Evolutionary conservation across 345 rosid genomes (phyloP), one percentile per base, ranked within the genome.

Genomic region (Salix udensis): DNA sequence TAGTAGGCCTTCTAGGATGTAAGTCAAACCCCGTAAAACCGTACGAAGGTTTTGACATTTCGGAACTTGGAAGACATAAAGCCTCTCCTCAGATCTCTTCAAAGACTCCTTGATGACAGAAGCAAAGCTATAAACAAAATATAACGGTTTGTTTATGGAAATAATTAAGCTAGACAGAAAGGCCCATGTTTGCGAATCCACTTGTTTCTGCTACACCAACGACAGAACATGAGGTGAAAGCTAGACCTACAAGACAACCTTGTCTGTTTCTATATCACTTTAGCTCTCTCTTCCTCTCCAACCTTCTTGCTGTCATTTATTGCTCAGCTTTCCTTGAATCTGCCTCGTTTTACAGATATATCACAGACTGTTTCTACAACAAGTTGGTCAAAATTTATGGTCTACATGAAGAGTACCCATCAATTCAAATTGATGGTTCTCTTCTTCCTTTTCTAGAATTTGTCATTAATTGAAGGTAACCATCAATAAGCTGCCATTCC

Each of bases 181-280:
- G 68, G 31, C 40, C 39, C 68, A 16, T 81, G 39, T 72, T 26
- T 26, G 36, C 52, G 23, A 15, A 2, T 50, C 28, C 44, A 11
- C 44, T 31, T 48, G 1, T 74, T 76, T 68, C 77, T 72, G 67
- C 81, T 40, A 44, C 64, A 68, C 48, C 72, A 30, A 48, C 55
- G 44, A 40, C 31, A n/a, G 34, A 23, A 48, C 21, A 50, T 69
- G 65, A 79, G 85, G 80, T 73, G 75, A 77, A 74, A 65, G 75
- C 70, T 46, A 4, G 1, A 28, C 9, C 3, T 23, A 21, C 26
- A 24, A 31, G 4, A 39, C 26, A 12, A 2, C 3, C 37, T 37
- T 26, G 30, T 19, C 19, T 37, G 64, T n/a, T 52, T 70, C 34
- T 23, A 2, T 15, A 15, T 6, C 70, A 71, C 26, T 1, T 14